These are phyloP conservation scores for Leishmania guyanensis DNA, from an alignment of 208 protist species.

Conservation along the genomic window DNA sequence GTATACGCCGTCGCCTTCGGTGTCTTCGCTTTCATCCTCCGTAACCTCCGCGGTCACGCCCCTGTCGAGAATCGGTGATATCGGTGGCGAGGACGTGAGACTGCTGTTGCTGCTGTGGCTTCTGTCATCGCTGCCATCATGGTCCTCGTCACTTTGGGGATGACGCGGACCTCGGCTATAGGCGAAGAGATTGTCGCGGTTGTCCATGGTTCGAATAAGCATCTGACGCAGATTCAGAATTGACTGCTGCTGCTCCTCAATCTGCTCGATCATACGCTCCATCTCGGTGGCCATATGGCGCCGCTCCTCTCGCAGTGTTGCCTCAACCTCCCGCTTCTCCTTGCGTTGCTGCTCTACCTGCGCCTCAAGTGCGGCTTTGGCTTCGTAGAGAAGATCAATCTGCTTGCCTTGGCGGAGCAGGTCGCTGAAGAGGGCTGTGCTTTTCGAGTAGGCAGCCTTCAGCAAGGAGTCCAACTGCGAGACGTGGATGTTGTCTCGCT, in stretches of 20 bases:
- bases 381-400: slow-evolving; percentile 72
- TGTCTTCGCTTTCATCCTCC: not conserved
- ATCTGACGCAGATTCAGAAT: slow-evolving; percentile 84
- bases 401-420: slow-evolving; percentile 76
- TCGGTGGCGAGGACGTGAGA: slow-evolving; percentile 13
- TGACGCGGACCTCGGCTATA: slow-evolving; percentile 25
- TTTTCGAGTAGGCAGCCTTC: slow-evolving; percentile 86
- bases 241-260: slow-evolving; percentile 83
- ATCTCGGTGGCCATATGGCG: slow-evolving; percentile 61
- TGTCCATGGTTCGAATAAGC: slow-evolving; percentile 76
- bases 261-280: slow-evolving; percentile 75
- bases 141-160: slow-evolving; percentile 1
- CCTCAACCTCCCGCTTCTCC: slow-evolving; percentile 69
- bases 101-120: slow-evolving; percentile 17
- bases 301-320: slow-evolving; percentile 63
- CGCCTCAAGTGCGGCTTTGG: slow-evolving; percentile 55
- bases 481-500: slow-evolving; percentile 68
- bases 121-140: not conserved
- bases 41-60: slow-evolving; percentile 11
- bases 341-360: slow-evolving; percentile 67
- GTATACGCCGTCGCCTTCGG: not conserved
- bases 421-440: slow-evolving; percentile 83
- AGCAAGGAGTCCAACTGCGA: slow-evolving; percentile 81
- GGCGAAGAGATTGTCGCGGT: slow-evolving; percentile 26
- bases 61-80: not conserved